A percentile compares a stretch with the other conserved stretches of the same genome.
phyloP scores from a whole-genome alignment of 2,329 filamentous ascomycete genomes.

The Xylariaceae sp. region DNA sequence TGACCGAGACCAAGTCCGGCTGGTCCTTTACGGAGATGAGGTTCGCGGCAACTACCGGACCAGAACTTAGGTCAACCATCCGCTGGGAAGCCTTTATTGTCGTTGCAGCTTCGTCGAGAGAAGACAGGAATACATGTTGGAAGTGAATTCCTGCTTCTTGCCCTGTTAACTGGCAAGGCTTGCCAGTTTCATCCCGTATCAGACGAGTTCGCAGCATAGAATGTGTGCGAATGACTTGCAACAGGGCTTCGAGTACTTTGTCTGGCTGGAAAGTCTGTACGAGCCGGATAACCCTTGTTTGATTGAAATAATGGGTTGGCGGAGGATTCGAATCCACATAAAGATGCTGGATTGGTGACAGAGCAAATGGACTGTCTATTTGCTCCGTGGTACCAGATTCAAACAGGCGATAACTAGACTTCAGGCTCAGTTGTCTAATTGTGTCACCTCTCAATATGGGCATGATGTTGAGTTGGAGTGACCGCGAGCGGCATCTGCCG shows the following conservation, averaged over 20 bases:
- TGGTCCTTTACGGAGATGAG: neutral
- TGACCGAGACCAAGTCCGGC: neutral
- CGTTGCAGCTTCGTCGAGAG: neutral
- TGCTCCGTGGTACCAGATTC: neutral
- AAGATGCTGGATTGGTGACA: neutral
- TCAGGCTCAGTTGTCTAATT: neutral
- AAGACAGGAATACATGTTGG: neutral
- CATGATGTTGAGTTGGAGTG: neutral
- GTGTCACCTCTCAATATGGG: neutral
- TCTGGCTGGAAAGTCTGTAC: neutral
- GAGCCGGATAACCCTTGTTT: neutral
- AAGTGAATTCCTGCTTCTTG: neutral
- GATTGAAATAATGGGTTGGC: neutral
- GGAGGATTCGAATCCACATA: neutral
- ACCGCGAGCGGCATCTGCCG: neutral
- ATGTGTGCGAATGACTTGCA: neutral
- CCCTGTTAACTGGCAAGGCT: neutral
- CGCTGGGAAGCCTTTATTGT: neutral
- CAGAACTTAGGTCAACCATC: neutral
- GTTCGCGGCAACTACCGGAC: neutral
- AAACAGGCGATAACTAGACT: neutral
- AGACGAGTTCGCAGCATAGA: neutral
- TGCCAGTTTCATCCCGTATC: neutral
- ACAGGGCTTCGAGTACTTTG: neutral
- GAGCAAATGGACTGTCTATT: neutral